phyloP scores from a whole-genome alignment of 177 flowering plant species.

The Vitis hybrid region DNA sequence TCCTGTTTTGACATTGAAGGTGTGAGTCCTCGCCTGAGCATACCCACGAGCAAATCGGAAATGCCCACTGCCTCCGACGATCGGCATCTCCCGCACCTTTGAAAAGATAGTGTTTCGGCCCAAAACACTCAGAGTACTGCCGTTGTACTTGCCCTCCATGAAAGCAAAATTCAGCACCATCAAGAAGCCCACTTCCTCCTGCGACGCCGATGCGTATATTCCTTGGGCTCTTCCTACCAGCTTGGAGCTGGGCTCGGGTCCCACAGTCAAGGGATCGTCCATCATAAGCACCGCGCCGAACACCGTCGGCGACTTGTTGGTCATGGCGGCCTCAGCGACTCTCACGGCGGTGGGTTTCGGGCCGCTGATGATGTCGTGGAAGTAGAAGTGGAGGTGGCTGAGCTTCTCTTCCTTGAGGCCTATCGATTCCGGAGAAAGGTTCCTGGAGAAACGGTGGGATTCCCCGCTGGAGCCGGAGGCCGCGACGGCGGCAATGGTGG shows the following conservation, averaged over 20 bases:
- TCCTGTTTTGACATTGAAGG: conserved; percentile 13
- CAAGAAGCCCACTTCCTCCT: conserved; percentile 11
- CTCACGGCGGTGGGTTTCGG: conserved; percentile 27
- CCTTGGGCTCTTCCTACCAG: conserved; percentile 43
- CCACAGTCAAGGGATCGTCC: conserved; percentile 33
- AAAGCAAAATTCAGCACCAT: conserved; percentile 34
- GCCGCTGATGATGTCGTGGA: conserved; percentile 39
- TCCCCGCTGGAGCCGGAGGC: no score
- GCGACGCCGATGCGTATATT: conserved; percentile 27
- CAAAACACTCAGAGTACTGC: conserved; percentile 35
- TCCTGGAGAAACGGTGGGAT: neutral
- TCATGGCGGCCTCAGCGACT: conserved; percentile 22
- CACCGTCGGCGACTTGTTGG: conserved; percentile 11
- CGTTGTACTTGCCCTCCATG: conserved; percentile 40
- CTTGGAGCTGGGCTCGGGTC: conserved; percentile 27
- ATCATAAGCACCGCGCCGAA: conserved; percentile 29
- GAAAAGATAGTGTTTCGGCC: conserved; percentile 31
- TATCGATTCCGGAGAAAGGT: conserved; percentile 2
- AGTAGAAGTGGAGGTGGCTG: conserved; percentile 40
- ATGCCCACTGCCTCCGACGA: conserved; percentile 44
- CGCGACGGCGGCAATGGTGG: no score
- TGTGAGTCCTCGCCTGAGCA: conserved; percentile 30
- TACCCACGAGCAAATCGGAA: conserved; percentile 54
- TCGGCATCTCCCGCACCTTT: conserved; percentile 40
- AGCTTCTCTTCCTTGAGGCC: conserved; percentile 28